Conservation (phyloP, 2,329 filamentous ascomycete species). For the Byssoonygena ceratinophila region DNA sequence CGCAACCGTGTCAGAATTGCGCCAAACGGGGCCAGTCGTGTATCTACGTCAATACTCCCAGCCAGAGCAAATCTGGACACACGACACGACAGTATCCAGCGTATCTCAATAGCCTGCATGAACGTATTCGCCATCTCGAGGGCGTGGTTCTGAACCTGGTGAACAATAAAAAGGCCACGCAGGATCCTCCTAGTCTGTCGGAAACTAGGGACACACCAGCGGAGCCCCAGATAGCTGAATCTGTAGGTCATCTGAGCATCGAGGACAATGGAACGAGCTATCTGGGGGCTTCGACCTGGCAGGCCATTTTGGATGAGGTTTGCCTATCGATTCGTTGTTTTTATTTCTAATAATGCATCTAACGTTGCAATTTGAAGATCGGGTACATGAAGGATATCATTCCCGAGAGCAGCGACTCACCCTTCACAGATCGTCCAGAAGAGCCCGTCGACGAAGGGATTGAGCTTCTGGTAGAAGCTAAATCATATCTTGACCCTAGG, state of each 20-base stretch:
- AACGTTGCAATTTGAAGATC: not conserved
- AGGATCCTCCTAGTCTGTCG: not conserved
- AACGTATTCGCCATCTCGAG: slow-evolving; percentile 19
- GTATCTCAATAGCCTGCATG: slow-evolving; percentile 5
- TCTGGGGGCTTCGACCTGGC: slow-evolving; percentile 26
- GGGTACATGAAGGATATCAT: slow-evolving; percentile 4
- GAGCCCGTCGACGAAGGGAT: not conserved
- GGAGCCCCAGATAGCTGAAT: slow-evolving; percentile 1
- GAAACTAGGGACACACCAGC: not conserved
- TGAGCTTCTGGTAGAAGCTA: slow-evolving; percentile 1
- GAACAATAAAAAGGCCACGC: not conserved
- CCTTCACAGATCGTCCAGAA: not conserved
- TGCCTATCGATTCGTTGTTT: slow-evolving; percentile 19
- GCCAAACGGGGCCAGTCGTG: slow-evolving; percentile 8
- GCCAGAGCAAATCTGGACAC: not conserved
- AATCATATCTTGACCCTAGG: not conserved
- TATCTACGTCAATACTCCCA: slow-evolving; percentile 3
- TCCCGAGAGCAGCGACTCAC: not conserved
- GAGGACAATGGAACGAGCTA: slow-evolving; percentile 23
- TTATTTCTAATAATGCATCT: not conserved
- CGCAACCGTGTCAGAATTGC: slow-evolving; percentile 13
- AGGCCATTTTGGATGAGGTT: slow-evolving; percentile 24
- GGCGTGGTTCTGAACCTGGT: slow-evolving; percentile 21
- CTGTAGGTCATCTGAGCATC: slow-evolving; percentile 17
- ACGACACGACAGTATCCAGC: slow-evolving; percentile 5